Conservation (phyloP, 768 basidiomycete genomes). For the Obba rivulosa region DNA sequence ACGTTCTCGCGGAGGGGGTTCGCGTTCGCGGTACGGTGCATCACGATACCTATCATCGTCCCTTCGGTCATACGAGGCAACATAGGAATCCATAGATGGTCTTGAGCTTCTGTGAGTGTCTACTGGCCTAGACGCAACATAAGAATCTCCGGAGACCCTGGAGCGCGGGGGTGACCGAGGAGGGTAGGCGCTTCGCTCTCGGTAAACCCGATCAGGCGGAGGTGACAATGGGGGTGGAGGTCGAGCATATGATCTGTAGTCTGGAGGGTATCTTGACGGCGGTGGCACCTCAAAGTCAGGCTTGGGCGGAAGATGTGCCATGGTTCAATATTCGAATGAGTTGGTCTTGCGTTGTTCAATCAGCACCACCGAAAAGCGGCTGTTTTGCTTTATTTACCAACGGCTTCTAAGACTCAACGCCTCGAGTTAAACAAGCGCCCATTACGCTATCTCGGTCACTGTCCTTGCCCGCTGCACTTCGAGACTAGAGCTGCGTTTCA, state of each 20-base stretch:
- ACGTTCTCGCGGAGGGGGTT: constrained; percentile 1
- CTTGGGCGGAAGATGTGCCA: constrained; percentile 28
- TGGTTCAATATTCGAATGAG: constrained; percentile 1
- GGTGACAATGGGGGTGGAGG: constrained; percentile 12
- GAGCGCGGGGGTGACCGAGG: constrained; percentile 17
- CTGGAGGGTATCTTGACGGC: constrained; percentile 16
- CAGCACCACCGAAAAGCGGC: constrained; percentile 1
- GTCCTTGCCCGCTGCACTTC: too few species aligned
- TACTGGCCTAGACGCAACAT: constrained; percentile 12
- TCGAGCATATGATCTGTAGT: constrained; percentile 18
- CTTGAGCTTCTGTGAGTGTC: constrained; percentile 5
- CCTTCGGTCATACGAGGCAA: constrained; percentile 15
- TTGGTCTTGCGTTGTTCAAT: background rate
- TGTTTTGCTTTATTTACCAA: constrained; percentile 18
- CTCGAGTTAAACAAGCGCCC: background rate
- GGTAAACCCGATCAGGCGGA: constrained; percentile 9
- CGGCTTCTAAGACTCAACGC: constrained; percentile 1
- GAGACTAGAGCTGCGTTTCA: background rate
- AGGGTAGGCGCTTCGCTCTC: constrained; percentile 15
- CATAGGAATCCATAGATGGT: constrained; percentile 10
- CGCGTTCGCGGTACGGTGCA: constrained; percentile 15
- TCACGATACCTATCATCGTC: constrained; percentile 16
- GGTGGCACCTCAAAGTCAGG: constrained; percentile 25
- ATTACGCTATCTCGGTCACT: too few species aligned
- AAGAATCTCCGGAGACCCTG: constrained; percentile 16